phyloP scores from a whole-genome alignment of 129 eudicot species.

The Mikania micrantha region DNA sequence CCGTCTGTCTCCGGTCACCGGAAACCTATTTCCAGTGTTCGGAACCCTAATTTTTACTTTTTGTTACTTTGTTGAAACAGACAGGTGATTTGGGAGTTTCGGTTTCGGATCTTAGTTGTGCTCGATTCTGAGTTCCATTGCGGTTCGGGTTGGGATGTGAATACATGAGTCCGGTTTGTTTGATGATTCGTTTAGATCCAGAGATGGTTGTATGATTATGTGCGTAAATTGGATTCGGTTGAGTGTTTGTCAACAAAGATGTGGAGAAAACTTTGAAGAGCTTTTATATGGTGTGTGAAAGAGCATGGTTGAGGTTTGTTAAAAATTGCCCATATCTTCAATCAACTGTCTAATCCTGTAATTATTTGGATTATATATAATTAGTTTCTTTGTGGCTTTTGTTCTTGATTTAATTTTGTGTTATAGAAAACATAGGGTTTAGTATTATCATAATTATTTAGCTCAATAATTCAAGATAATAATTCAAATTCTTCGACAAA shows the following conservation, averaged over 20 bases:
- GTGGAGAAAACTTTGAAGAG: background rate
- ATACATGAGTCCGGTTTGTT: constrained; percentile 4
- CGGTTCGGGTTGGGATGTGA: constrained; percentile 5
- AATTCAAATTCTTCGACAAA: too few species aligned
- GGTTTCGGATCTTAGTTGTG: constrained; percentile 20
- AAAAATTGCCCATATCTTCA: background rate
- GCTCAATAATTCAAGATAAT: too few species aligned
- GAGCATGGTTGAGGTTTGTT: constrained; percentile 50
- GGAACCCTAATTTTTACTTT: constrained; percentile 1
- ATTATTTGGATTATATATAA: background rate
- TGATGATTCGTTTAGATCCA: constrained; percentile 27
- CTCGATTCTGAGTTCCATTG: background rate
- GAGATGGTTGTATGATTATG: constrained; percentile 22
- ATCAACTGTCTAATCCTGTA: background rate
- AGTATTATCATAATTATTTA: background rate
- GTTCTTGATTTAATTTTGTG: background rate
- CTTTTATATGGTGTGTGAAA: constrained; percentile 41
- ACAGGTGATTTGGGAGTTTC: background rate
- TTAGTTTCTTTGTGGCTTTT: background rate
- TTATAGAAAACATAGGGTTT: background rate
- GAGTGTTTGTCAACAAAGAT: constrained; percentile 5
- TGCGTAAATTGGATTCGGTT: background rate
- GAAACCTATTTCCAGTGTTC: constrained; percentile 8
- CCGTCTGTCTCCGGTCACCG: constrained; percentile 20
- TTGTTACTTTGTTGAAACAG: background rate